phyloP scores from a whole-genome alignment of 441 rosid genomes.

The Omphalea diandra region DNA sequence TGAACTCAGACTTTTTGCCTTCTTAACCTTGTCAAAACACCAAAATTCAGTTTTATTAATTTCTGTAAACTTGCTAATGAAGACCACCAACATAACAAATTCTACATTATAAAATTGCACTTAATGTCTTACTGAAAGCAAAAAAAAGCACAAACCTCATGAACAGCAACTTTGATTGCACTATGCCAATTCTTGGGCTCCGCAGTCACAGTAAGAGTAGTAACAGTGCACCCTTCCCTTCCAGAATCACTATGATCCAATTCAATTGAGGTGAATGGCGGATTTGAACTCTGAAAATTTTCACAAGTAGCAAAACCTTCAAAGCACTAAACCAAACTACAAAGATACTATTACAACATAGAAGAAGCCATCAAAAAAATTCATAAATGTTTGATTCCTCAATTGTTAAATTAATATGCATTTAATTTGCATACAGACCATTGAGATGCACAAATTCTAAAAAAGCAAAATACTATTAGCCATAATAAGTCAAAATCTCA shows the following conservation, averaged over 20 bases:
- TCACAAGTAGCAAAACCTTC: conserved; percentile 26
- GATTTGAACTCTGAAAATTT: conserved; percentile 93
- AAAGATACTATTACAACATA: neutral
- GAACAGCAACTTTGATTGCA: conserved; percentile 96
- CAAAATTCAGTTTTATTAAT: neutral
- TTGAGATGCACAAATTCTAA: neutral
- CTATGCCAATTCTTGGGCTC: conserved; percentile 98
- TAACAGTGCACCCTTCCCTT: conserved; percentile 99
- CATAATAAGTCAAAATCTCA: neutral
- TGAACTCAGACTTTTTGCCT: neutral
- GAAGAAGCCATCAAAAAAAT: neutral
- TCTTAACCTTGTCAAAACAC: neutral
- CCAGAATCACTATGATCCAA: conserved; percentile 99
- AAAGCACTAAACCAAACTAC: conserved; percentile 16
- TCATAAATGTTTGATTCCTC: conserved; percentile 9
- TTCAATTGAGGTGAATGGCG: conserved; percentile 99
- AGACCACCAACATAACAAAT: conserved; percentile 17
- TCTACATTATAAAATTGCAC: neutral
- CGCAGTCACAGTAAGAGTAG: conserved; percentile 98
- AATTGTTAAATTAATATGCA: neutral
- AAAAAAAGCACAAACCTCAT: conserved; percentile 66
- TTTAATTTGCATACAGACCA: neutral
- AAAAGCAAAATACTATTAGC: neutral
- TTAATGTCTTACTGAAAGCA: conserved; percentile 2
- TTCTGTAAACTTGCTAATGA: neutral